phyloP scores from a whole-genome alignment of 2,329 filamentous ascomycete genomes.

The Whalleya microplaca region DNA sequence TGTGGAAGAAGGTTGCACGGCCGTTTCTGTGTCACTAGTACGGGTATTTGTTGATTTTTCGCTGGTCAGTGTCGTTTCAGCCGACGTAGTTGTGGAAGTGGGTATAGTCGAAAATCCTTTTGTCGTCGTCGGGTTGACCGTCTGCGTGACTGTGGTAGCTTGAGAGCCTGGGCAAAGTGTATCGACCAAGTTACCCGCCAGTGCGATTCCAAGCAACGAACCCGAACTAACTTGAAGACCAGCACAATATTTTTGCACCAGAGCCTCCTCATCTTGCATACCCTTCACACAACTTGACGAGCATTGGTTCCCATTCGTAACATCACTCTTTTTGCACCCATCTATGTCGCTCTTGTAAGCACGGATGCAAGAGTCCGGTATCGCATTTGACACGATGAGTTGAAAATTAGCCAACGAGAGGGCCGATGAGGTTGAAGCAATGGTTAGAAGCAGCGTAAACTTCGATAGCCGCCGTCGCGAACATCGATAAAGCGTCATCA shows the following conservation, averaged over 20 bases:
- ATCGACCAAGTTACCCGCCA: constrained; percentile 30
- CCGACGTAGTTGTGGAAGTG: constrained; percentile 9
- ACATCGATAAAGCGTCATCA: constrained; percentile 21
- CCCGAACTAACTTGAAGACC: constrained; percentile 24
- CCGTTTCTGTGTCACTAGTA: constrained; percentile 10
- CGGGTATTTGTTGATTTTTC: background rate
- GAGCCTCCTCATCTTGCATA: constrained; percentile 20
- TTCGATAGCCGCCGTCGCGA: constrained; percentile 24
- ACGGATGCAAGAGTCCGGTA: constrained; percentile 30
- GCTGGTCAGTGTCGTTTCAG: constrained; percentile 3
- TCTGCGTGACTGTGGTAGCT: constrained; percentile 29
- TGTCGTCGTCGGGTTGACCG: constrained; percentile 25
- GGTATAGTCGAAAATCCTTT: constrained; percentile 15
- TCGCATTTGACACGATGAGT: constrained; percentile 30
- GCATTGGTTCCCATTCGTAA: constrained; percentile 29
- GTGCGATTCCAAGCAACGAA: constrained; percentile 31
- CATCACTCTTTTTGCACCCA: constrained; percentile 31
- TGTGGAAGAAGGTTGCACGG: constrained; percentile 10
- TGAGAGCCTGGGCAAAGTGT: constrained; percentile 30
- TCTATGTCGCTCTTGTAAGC: constrained; percentile 31
- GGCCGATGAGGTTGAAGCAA: constrained; percentile 29
- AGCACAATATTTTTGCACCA: constrained; percentile 25
- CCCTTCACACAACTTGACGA: constrained; percentile 32
- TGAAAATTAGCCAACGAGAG: constrained; percentile 37
- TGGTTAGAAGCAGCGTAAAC: constrained; percentile 19